Evolutionary conservation across 768 basidiomycete genomes (phyloP).

Genomic region (Gloeostereum incarnatum): DNA sequence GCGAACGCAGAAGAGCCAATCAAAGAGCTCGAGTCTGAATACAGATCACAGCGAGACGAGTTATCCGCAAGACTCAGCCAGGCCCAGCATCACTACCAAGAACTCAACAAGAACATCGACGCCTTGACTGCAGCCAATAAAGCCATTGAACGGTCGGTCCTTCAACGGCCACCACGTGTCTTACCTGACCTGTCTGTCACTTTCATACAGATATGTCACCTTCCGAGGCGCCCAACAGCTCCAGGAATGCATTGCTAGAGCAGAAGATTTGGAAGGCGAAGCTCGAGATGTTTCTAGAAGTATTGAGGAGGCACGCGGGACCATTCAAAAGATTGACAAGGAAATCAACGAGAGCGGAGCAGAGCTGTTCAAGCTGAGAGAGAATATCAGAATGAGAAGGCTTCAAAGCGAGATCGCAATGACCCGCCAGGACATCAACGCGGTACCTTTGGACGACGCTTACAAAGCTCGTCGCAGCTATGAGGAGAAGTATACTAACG

Average conservation of each 20-base stretch:
- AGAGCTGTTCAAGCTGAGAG: constrained; percentile 59
- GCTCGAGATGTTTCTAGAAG: constrained; percentile 23
- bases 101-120: constrained; percentile 57
- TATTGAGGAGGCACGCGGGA: constrained; percentile 28
- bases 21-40: constrained; percentile 47
- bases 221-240: constrained; percentile 55
- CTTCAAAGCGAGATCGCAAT: constrained; percentile 55
- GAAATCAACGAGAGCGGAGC: constrained; percentile 75
- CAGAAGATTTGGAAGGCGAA: constrained; percentile 32
- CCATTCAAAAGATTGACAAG: constrained; percentile 55
- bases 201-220: constrained; percentile 53
- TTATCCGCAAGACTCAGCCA: constrained; percentile 36
- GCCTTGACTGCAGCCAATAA: constrained; percentile 52
- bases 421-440: constrained; percentile 63
- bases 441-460: constrained; percentile 77
- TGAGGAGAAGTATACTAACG: constrained; percentile 65
- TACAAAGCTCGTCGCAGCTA: constrained; percentile 80
- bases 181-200: background rate
- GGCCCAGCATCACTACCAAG: constrained; percentile 49
- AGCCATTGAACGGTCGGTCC: constrained; percentile 50
- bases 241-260: constrained; percentile 45
- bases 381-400: constrained; percentile 75
- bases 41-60: constrained; percentile 39
- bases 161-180: too few species aligned
- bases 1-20: constrained; percentile 57